phyloP scores from a whole-genome alignment of 1,284 basidiomycete genomes.

The Cystobasidiaceae sp. region DNA sequence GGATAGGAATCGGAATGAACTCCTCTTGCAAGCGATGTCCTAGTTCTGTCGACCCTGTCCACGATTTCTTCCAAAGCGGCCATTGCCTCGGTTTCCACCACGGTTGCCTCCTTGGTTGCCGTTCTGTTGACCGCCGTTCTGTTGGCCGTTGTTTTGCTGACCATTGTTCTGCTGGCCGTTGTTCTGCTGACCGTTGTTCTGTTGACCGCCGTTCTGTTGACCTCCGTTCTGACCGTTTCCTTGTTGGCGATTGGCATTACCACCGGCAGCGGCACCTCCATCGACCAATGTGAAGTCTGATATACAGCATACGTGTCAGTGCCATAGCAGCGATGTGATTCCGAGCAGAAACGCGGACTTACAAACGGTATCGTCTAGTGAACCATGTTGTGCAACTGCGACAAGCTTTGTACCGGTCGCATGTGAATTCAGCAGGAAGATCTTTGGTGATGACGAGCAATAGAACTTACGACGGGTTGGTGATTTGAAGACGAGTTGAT shows the following conservation, averaged over 20 bases:
- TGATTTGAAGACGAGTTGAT: conserved; percentile 57
- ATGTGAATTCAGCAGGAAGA: not conserved
- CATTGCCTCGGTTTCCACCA: not conserved
- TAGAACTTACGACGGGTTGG: conserved; percentile 51
- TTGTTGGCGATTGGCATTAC: too few species aligned
- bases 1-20: too few species aligned
- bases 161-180: not conserved
- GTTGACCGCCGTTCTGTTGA: not conserved
- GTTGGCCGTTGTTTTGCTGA: not conserved
- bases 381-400: conserved; percentile 38
- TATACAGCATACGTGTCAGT: too few species aligned
- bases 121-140: not conserved
- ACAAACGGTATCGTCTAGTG: conserved; percentile 36
- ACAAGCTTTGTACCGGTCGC: conserved; percentile 22
- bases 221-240: not conserved
- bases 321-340: too few species aligned
- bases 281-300: too few species aligned
- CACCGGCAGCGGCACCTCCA: too few species aligned
- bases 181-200: not conserved
- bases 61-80: too few species aligned
- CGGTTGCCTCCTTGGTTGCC: not conserved
- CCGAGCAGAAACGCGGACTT: too few species aligned
- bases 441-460: not conserved
- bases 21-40: too few species aligned
- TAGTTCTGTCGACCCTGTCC: too few species aligned